A percentile compares a stretch with the other conserved stretches of the same genome.
phyloP scores from a whole-genome alignment of 2,329 filamentous ascomycete genomes.

The Arthrobotrys conoides region DNA sequence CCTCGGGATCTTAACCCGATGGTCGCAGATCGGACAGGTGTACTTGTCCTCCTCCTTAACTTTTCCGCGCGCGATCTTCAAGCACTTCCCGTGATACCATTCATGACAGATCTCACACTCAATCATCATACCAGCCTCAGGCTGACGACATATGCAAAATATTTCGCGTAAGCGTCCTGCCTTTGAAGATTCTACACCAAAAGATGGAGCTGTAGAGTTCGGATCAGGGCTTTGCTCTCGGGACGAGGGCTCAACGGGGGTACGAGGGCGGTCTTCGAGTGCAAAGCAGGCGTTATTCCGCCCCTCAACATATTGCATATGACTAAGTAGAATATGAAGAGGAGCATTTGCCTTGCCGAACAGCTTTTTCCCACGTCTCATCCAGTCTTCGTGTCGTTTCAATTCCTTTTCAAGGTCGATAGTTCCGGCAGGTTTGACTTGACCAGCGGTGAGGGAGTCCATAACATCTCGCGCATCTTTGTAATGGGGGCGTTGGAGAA shows the following conservation, averaged over 20 bases:
- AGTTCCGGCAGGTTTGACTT: conserved; percentile 91
- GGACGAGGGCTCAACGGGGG: conserved; percentile 92
- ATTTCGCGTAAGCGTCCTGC: conserved; percentile 80
- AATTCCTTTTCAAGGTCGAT: conserved; percentile 94
- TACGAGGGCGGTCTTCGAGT: conserved; percentile 85
- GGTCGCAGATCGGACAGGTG: conserved; percentile 97
- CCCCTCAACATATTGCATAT: conserved; percentile 93
- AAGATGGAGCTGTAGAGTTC: conserved; percentile 57
- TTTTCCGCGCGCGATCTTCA: conserved; percentile 97
- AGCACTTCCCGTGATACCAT: conserved; percentile 98
- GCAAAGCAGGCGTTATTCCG: conserved; percentile 94
- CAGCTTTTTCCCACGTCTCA: conserved; percentile 96
- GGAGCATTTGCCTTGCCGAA: conserved; percentile 99
- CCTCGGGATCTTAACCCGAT: conserved; percentile 94
- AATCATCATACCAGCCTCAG: conserved; percentile 99
- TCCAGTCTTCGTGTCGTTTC: conserved; percentile 98
- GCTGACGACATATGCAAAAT: conserved; percentile 94
- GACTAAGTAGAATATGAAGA: conserved; percentile 91
- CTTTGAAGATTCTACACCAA: conserved; percentile 12
- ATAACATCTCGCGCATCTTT: conserved; percentile 90
- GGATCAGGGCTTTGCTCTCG: conserved; percentile 78
- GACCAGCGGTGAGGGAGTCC: conserved; percentile 86
- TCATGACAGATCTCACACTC: conserved; percentile 98
- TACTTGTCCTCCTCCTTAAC: conserved; percentile 99
- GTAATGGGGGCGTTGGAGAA: conserved; percentile 86